Evolutionary conservation across 2,329 filamentous ascomycete species (phyloP), one percentile per base, ranked within the genome.

Genomic region (Exophiala spinifera): DNA sequence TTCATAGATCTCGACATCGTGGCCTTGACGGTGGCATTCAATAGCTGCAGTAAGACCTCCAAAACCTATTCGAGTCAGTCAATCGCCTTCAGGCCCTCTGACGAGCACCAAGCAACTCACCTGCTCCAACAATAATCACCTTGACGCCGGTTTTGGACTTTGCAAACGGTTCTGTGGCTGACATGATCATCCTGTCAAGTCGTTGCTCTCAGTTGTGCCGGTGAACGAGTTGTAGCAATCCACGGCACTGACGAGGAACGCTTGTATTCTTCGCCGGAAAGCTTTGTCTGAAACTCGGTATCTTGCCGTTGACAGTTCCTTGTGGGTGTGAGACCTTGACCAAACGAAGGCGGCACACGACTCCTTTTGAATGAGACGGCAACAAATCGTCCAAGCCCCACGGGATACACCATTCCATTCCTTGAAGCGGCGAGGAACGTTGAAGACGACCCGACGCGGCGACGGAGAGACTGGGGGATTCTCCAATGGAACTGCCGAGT

Each of bases 61-160:
- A 25, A 70, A 69, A 3, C 68, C 68, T 52, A 15, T 19, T 25
- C 44, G 28, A 13, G 36, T 53, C 48, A 48, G 45, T 20, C 28
- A 46, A 21, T 28, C 31, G n/a, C 8, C 25, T 14, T 28, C 15
- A 28, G n/a, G 34, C 8, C 42, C n/a, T 14, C 20, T 25, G 20
- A 10, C 3, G 11, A 8, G 28, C 28, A 31, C 3, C 28, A 31
- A 10, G 28, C 6, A 31, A 31, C 58, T 49, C 49, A 64, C 65
- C 64, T 25, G 65, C 54, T 73, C 79, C 79, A 5, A 82, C 76
- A 48, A 82, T 75, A 31, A 81, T 67, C 28, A 81, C 74, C 31
- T 70, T 71, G 63, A 78, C 73, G 51, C 73, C 73, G 19, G 76
- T 71, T 55, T 83, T 84, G 1, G 77, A 74, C 62, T 84, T 54